Evolutionary conservation across 805 yeast species (phyloP), one percentile per base, ranked within the genome.

Genomic region (Wickerhamiella nectarea): DNA sequence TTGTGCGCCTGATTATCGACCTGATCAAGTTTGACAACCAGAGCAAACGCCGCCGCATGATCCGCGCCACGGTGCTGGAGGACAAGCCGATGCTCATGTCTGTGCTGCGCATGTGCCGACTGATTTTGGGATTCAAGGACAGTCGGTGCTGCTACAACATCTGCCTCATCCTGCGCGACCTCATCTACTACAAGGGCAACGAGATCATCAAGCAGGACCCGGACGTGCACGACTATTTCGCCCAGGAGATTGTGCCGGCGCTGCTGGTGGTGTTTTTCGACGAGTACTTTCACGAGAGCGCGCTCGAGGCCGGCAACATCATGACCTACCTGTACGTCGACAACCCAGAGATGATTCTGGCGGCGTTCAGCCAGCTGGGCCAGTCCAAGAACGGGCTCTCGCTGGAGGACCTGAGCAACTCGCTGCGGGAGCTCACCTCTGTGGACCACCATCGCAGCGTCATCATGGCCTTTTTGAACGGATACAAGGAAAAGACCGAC

Each of bases 111-210:
- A 63, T 89, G 29, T 67, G 89, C 50, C 76, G 79, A 48, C 87
- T 83, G 57, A 69, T 89, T 18, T 76, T 89, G 53, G 70, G 74
- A 50, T 81, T 85, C 58, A 83, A 81, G 54, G 98, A 89, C 57
- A 81, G 91, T 26, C 80, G 91, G 56, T 89, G 97, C 59, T 78
- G 94, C 4, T 89, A 82, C 64, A 91, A 91, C 60, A 82, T 94
- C 2, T 80, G 89, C 40, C 63, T 89, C 47, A 76, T 89, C 24
- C 69, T 89, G 46, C 71, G 93, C 48, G 78, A 81, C 48, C 69
- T 87, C 45, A 64, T 87, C 45, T 46, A 52, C 14, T 50, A 53
- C 21, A 48, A 51, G 6, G 75, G 74, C 14, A 82, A 77, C 17
- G 72, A 84, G 34, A 65, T 85, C 33, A 68, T 78, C 34, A 73